Percentiles rank a stretch among this genome's conserved stretches.
Evolutionary conservation across 257 asterid genomes (phyloP).

Genomic region (Penstemon newberryi): DNA sequence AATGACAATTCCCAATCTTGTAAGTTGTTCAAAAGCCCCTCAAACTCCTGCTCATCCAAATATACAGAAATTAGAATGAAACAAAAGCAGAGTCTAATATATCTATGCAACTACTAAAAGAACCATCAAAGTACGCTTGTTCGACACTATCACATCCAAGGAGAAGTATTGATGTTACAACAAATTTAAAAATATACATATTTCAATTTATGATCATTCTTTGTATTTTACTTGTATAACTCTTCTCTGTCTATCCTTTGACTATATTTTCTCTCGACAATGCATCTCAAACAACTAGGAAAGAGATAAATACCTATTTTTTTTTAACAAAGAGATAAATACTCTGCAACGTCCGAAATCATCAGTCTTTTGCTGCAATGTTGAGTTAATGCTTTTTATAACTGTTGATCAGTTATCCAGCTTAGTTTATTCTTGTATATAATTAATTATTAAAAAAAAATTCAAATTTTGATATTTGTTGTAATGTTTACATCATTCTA

Average conservation of each 20-base stretch:
- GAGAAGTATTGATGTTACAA: not conserved
- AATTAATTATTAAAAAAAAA: no score
- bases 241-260: not conserved
- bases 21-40: constrained; percentile 79
- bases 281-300: not conserved
- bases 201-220: not conserved
- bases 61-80: constrained; percentile 17
- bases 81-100: constrained; percentile 1
- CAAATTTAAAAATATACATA: not conserved
- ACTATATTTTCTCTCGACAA: not conserved
- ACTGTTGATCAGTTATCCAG: no score
- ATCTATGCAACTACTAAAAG: constrained; percentile 18
- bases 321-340: no score
- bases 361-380: no score
- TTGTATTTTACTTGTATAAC: not conserved
- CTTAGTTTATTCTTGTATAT: no score
- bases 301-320: no score
- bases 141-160: no score
- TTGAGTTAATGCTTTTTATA: no score
- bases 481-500: no score
- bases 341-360: no score
- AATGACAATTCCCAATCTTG: constrained; percentile 89
- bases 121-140: constrained; percentile 8
- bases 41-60: constrained; percentile 55
- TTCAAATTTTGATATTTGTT: no score